These are phyloP conservation scores for Phytophthora multivora DNA, from an alignment of 352 stramenopile species.

Conservation along the genomic window DNA sequence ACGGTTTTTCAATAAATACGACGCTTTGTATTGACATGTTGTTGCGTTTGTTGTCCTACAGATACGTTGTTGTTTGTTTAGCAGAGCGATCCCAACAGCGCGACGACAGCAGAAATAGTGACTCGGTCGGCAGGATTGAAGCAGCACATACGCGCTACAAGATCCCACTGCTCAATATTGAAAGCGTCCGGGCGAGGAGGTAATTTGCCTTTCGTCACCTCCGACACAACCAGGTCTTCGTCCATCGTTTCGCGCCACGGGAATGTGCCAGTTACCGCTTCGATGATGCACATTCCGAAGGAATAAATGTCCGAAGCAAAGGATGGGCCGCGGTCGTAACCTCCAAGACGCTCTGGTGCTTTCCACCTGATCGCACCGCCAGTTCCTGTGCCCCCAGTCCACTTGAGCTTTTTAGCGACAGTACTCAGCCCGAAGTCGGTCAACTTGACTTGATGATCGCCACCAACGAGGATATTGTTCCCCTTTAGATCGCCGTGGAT, in stretches of 20 bases:
- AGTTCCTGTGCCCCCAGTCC: slow-evolving; percentile 4
- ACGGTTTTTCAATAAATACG: slow-evolving; percentile 30
- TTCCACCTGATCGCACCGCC: slow-evolving; percentile 40
- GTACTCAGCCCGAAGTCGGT: slow-evolving; percentile 41
- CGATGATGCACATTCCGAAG: slow-evolving; percentile 46
- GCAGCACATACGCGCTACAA: slow-evolving; percentile 32
- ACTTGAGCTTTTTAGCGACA: slow-evolving; percentile 27
- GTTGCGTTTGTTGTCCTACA: slow-evolving; percentile 14
- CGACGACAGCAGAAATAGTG: slow-evolving; percentile 18
- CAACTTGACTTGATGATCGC: slow-evolving; percentile 34
- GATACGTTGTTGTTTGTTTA: slow-evolving; percentile 3
- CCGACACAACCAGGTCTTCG: slow-evolving; percentile 24
- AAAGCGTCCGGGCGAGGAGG: slow-evolving; percentile 17
- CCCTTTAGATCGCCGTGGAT: slow-evolving; percentile 88
- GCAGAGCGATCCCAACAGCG: slow-evolving; percentile 18
- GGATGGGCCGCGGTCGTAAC: slow-evolving; percentile 19
- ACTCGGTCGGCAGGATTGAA: slow-evolving; percentile 28
- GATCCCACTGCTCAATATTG: slow-evolving; percentile 32
- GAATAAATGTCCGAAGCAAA: slow-evolving; percentile 46
- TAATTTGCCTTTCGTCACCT: slow-evolving; percentile 28
- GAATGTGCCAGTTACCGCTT: slow-evolving; percentile 36
- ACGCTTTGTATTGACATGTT: slow-evolving; percentile 29
- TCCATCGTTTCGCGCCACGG: slow-evolving; percentile 32
- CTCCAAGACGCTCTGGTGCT: slow-evolving; percentile 34
- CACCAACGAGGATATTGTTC: slow-evolving; percentile 80